Evolutionary conservation across 306 rosid genomes (phyloP), one percentile per base, ranked within the genome.

Genomic region (Lathyrus aphaca): DNA sequence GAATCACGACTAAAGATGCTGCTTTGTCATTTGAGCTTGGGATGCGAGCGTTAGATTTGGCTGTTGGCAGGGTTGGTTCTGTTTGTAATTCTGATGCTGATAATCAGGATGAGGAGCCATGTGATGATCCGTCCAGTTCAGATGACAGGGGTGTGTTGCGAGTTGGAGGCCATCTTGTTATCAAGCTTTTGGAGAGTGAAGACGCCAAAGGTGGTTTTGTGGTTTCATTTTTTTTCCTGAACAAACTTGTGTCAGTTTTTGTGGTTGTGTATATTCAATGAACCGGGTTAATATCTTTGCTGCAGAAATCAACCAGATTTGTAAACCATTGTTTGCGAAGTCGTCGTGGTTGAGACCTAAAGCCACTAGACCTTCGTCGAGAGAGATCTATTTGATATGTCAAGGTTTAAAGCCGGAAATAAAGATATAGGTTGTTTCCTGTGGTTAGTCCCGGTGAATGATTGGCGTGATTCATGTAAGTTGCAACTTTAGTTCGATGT

Each of bases 351-450:
- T 94, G 87, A 88, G 99, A 76, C 97, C 99, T 67, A 94, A 91
- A 82, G 99, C 97, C 1, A 94, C 99, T 50, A 86, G 97, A 64
- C 79, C 97, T 66, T 85, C 96, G 0, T 94, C 99, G 14, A 87
- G 95, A 77, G 99, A 89, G 88, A 90, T 91, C 45, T 91, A 94
- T 83, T 79, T 94, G 79, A 91, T 91, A 70, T 88, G 97, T 81
- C 96, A 88, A 75, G 85, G 86, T 48, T 85, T 88, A 57, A 79
- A 82, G 80, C 73, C 79, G 29, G 62, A 74, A 45, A 66, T 76
- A 12, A 83, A 77, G 69, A 30, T 16, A 37, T 82, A 79, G 70
- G 48, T 53, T 65, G 45, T 50, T 74, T 54, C 55, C 3, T 3
- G 30, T 10, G 42, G 42, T 18, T 51, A 21, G 23, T 25, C 29